Base-by-base conservation (phyloP, 768 basidiomycete genomes). In the Tulasnella sp. region DNA sequence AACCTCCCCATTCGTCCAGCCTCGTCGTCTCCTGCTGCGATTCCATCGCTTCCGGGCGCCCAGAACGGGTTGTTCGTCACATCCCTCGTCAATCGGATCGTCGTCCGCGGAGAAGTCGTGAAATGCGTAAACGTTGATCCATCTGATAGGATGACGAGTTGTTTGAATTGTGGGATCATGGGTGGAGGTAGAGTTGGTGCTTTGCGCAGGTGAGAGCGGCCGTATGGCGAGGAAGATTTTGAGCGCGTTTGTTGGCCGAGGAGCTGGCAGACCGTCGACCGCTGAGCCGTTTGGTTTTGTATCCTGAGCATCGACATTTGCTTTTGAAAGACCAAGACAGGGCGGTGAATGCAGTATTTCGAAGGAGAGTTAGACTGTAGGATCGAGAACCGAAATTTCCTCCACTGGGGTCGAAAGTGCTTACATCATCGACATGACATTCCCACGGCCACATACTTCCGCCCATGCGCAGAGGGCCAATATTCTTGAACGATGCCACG, bases 41-140 rank as follows among this genome's bases (percentile, higher is more conserved):
- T 81, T 75, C 82, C 84, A 39, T 82, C 80, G 75, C 82, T 81
- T 45, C 84, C 83, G 54, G 91, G 88, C 80, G 93, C 92, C 91
- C 92, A 97, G 7, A 94, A 83, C 1, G 95, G 93, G 80, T 95
- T 91, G 82, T 95, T 97, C 19, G 92, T 93, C 71, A 93, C 90
- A 80, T 97, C 95, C 54, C 94, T 89, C 25, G 94, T 93, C 68
- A 96, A 86, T 45, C 90, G 88, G 67, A 94, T 87, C 45, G 88
- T 82, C 3, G 91, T 90, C 7, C 90, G 90, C 0, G 96, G 95
- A 0, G 94, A 94, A 0, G 95, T 96, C 15, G 92, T 93, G 88
- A 91, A 92, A 79, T 96, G 93, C 5, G 88, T 89, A 82, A 93
- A 94, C 0, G 92, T 93, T 36, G 93, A 91, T 14, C 96, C 95